These are phyloP conservation scores for Pseudocercospora macadamiae DNA, from an alignment of 2,329 filamentous ascomycete genomes.

Conservation along the genomic window DNA sequence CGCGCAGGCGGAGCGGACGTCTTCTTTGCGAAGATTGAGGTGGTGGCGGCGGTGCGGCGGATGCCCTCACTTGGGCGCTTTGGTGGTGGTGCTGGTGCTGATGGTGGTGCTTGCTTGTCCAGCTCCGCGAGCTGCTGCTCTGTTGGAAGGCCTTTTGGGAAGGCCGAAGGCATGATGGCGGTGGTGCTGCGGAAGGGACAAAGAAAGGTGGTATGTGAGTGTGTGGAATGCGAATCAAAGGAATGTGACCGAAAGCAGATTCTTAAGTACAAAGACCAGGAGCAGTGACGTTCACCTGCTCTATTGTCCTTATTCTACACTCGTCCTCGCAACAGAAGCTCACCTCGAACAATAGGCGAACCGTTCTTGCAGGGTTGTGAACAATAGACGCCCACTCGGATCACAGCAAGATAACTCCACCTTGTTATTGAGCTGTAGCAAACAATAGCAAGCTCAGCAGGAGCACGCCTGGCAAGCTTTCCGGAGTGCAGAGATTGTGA, in stretches of 20 bases:
- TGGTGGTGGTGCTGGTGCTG: background rate
- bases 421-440: no score
- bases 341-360: background rate
- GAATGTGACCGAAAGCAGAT: constrained; percentile 3
- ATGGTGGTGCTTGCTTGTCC: background rate
- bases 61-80: background rate
- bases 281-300: background rate
- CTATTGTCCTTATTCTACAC: constrained; percentile 3
- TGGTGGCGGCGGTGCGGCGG: background rate
- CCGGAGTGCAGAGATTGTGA: no score
- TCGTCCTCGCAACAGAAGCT: background rate
- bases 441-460: no score
- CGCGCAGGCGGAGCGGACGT: background rate
- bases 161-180: background rate
- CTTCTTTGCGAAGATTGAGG: background rate
- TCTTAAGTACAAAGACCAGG: background rate
- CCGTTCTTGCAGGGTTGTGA: background rate
- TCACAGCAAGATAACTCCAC: no score
- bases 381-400: no score
- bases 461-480: no score
- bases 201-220: background rate
- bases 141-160: background rate
- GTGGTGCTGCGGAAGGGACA: background rate
- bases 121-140: background rate
- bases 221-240: background rate